Evolutionary conservation across 2,329 filamentous ascomycete genomes (phyloP).

Genomic region (Alternaria panax): DNA sequence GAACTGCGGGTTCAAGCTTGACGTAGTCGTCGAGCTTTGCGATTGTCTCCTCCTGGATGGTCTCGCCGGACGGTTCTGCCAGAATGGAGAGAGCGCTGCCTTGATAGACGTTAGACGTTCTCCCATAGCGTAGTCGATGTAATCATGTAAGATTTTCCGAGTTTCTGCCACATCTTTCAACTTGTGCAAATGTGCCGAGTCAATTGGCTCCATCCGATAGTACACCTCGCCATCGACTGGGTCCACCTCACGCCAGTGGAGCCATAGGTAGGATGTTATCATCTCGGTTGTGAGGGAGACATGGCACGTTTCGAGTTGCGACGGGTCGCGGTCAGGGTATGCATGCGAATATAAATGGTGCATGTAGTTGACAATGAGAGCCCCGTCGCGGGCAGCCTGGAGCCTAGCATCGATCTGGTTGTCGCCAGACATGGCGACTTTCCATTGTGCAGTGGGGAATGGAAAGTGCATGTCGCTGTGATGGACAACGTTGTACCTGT

Average conservation of each 20-base stretch:
- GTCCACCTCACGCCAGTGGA: constrained; percentile 21
- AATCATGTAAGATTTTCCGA: constrained; percentile 19
- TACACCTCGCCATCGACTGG: constrained; percentile 17
- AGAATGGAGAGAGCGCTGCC: constrained; percentile 18
- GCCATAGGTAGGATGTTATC: constrained; percentile 19
- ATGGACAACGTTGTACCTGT: constrained; percentile 22
- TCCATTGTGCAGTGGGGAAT: constrained; percentile 24
- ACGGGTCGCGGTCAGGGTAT: constrained; percentile 17
- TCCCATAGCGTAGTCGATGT: constrained; percentile 17
- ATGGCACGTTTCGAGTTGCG: constrained; percentile 24
- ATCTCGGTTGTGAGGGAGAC: constrained; percentile 14
- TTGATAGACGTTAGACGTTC: constrained; percentile 19
- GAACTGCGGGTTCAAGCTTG: neutral
- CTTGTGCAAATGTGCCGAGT: constrained; percentile 17
- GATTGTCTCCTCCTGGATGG: constrained; percentile 5
- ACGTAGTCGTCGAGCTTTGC: constrained; percentile 11
- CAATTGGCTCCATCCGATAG: constrained; percentile 21
- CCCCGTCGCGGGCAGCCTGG: constrained; percentile 24
- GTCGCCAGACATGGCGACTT: constrained; percentile 21
- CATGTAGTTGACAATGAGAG: constrained; percentile 26
- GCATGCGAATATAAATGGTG: constrained; percentile 23
- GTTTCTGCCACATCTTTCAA: constrained; percentile 12
- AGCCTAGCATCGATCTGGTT: constrained; percentile 18
- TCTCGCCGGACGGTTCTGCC: constrained; percentile 13
- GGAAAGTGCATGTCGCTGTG: constrained; percentile 20